Conservation (phyloP, 129 eudicot species). For the Rutidosis leptorrhynchoides region DNA sequence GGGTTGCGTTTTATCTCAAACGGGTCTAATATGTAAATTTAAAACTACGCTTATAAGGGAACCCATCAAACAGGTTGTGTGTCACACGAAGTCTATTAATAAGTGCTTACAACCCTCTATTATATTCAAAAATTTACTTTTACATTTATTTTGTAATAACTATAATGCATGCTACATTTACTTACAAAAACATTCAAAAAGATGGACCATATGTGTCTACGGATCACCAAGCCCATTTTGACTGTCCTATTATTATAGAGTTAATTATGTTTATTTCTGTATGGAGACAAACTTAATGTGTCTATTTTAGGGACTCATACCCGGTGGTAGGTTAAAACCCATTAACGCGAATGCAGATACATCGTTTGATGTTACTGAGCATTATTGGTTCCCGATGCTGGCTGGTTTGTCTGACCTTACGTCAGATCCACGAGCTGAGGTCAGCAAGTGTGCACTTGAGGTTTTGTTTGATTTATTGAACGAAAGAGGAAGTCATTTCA, state of each 20-base stretch:
- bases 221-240: neutral
- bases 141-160: neutral
- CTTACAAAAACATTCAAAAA: neutral
- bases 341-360: constrained; percentile 40
- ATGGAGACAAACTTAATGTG: neutral
- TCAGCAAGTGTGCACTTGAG: constrained; percentile 93
- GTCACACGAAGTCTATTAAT: neutral
- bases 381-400: constrained; percentile 97
- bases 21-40: neutral
- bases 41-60: too few species aligned
- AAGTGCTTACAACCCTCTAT: neutral
- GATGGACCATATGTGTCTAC: neutral
- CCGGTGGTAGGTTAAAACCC: constrained; percentile 78
- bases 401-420: constrained; percentile 95
- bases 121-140: neutral
- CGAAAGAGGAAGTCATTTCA: constrained; percentile 85
- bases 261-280: neutral
- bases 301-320: constrained; percentile 68
- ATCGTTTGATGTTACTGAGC: constrained; percentile 72
- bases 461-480: constrained; percentile 90
- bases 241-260: neutral
- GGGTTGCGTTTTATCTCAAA: neutral
- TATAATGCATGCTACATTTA: neutral
- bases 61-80: neutral
- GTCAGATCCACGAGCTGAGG: constrained; percentile 77